These are phyloP conservation scores for Myxozyma geophila DNA, from an alignment of 805 yeast species.

Conservation along the genomic window DNA sequence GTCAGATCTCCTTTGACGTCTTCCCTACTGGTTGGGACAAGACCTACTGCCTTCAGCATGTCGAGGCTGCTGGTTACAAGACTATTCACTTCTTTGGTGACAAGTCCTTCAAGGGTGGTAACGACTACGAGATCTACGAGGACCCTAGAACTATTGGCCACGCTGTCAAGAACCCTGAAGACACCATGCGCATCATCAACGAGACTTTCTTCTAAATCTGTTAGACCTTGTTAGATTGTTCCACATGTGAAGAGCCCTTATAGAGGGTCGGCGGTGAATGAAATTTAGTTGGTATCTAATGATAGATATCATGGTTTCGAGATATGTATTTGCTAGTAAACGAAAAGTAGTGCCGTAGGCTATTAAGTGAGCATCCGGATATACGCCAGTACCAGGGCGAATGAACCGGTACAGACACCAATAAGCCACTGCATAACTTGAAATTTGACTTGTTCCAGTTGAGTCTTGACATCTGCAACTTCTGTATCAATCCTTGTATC, in stretches of 20 bases:
- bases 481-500: constrained; percentile 96
- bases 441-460: constrained; percentile 91
- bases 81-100: constrained; percentile 98
- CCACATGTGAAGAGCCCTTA: too few species aligned
- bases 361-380: constrained; percentile 68
- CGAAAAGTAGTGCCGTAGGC: not conserved
- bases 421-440: constrained; percentile 98
- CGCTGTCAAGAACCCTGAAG: constrained; percentile 85
- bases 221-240: not conserved
- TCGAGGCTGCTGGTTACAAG: constrained; percentile 79
- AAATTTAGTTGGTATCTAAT: not conserved
- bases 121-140: constrained; percentile 93
- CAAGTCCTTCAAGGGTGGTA: constrained; percentile 95
- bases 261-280: not conserved
- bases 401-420: constrained; percentile 98
- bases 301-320: too few species aligned
- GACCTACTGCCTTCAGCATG: constrained; percentile 95
- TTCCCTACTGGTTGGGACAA: constrained; percentile 99
- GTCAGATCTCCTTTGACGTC: constrained; percentile 98
- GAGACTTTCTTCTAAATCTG: constrained; percentile 60
- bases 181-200: constrained; percentile 82
- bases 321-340: too few species aligned
- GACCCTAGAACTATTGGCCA: constrained; percentile 96
- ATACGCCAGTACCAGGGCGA: constrained; percentile 90
- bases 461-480: constrained; percentile 90